These are phyloP conservation scores for Vaccinium vitisidaea DNA, from an alignment of 148 eudicot species.

Conservation along the genomic window DNA sequence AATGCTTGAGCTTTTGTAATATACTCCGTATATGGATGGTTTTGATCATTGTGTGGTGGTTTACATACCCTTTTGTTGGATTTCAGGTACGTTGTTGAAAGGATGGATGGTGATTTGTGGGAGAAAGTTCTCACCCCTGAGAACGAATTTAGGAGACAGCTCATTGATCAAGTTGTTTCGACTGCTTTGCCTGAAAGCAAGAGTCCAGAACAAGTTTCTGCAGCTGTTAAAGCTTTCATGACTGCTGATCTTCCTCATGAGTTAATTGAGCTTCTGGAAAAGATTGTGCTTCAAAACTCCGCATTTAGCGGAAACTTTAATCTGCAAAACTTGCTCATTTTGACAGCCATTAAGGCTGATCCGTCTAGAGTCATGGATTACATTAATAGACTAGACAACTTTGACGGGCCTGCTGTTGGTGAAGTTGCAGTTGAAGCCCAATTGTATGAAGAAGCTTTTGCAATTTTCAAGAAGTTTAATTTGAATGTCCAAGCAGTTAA, in stretches of 20 bases:
- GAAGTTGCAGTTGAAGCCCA: slow-evolving; percentile 98
- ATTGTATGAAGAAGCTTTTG: slow-evolving; percentile 87
- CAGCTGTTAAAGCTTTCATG: slow-evolving; percentile 99
- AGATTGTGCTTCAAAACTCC: slow-evolving; percentile 95
- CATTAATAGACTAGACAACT: slow-evolving; percentile 86
- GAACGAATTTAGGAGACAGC: slow-evolving; percentile 85
- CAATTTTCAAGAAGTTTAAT: slow-evolving; percentile 92
- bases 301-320: slow-evolving; percentile 97
- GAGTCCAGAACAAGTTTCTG: slow-evolving; percentile 99
- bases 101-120: slow-evolving; percentile 96
- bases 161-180: slow-evolving; percentile 97
- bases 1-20: slow-evolving; percentile 3
- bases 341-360: slow-evolving; percentile 95
- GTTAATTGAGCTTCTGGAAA: slow-evolving; percentile 90
- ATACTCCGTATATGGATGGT: background rate
- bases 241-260: slow-evolving; percentile 99
- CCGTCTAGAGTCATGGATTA: slow-evolving; percentile 96
- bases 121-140: slow-evolving; percentile 88
- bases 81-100: slow-evolving; percentile 83
- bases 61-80: background rate
- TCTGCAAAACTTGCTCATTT: slow-evolving; percentile 86
- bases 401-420: slow-evolving; percentile 96
- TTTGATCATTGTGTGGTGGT: background rate
- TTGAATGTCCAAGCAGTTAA: slow-evolving; percentile 93
- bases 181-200: slow-evolving; percentile 99